Percentiles rank a stretch among this genome's conserved stretches.
These are phyloP conservation scores for Meyerozyma guilliermondii DNA, from an alignment of 1,139 yeast genomes.

Conservation along the genomic window DNA sequence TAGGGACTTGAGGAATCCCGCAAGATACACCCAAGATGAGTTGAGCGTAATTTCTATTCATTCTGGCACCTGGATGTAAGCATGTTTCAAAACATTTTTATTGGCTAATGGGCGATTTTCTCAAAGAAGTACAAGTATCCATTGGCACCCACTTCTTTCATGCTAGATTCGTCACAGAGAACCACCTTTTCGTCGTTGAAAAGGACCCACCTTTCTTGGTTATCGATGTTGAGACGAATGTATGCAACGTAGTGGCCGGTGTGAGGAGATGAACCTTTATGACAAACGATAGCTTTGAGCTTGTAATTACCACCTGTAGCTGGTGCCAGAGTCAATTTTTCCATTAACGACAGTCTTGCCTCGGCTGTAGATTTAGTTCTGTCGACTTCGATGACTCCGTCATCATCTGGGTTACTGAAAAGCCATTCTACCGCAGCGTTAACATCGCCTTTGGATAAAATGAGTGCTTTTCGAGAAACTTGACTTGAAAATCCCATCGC, in stretches of 20 bases:
- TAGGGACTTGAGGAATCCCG: no score
- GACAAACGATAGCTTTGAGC: slow-evolving; percentile 77
- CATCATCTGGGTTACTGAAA: slow-evolving; percentile 70
- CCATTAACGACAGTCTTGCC: slow-evolving; percentile 15
- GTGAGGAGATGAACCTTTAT: slow-evolving; percentile 90
- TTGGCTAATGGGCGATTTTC: background rate
- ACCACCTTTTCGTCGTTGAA: slow-evolving; percentile 95
- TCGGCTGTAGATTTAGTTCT: slow-evolving; percentile 15
- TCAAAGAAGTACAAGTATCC: slow-evolving; percentile 60
- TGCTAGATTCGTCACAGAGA: slow-evolving; percentile 53
- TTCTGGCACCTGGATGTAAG: background rate
- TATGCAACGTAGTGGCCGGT: slow-evolving; percentile 96
- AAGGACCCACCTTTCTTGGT: slow-evolving; percentile 63
- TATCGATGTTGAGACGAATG: slow-evolving; percentile 41
- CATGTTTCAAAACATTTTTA: background rate
- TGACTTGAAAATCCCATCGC: slow-evolving; percentile 75
- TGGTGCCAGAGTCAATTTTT: slow-evolving; percentile 11
- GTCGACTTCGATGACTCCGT: slow-evolving; percentile 31
- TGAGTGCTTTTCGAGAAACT: slow-evolving; percentile 66
- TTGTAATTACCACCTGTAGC: slow-evolving; percentile 31
- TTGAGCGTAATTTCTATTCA: no score
- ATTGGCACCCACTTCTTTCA: slow-evolving; percentile 57
- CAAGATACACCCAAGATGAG: no score
- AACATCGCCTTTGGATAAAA: slow-evolving; percentile 51
- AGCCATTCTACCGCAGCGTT: slow-evolving; percentile 90